phyloP scores from a whole-genome alignment of 1,139 yeast species.

The Hemisphaericaspora xylanilytica region DNA sequence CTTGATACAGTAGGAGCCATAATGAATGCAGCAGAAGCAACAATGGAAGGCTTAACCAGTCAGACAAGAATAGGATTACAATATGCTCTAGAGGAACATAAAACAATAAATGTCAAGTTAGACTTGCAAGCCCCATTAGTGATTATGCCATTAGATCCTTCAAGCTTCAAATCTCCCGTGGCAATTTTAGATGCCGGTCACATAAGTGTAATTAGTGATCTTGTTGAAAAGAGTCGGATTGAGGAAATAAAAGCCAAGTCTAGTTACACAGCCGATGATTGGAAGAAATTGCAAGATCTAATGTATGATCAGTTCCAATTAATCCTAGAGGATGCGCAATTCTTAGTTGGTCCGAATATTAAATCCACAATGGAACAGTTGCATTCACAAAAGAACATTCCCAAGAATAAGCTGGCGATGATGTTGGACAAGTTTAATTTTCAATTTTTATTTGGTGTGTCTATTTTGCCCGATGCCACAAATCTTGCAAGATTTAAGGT shows the following conservation, averaged over 20 bases:
- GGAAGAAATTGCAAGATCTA: conserved; percentile 65
- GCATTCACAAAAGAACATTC: conserved; percentile 42
- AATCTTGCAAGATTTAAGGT: conserved; percentile 71
- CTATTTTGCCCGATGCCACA: conserved; percentile 79
- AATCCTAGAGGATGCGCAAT: conserved; percentile 80
- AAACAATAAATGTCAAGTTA: conserved; percentile 77
- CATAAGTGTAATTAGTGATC: conserved; percentile 75
- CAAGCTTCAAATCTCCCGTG: conserved; percentile 80
- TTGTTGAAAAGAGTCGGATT: conserved; percentile 69
- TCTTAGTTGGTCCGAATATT: conserved; percentile 81
- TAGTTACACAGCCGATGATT: conserved; percentile 69
- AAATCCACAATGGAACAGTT: conserved; percentile 72
- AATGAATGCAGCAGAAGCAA: conserved; percentile 92
- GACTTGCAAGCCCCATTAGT: conserved; percentile 94
- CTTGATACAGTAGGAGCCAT: conserved; percentile 88
- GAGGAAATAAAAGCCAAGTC: conserved; percentile 70
- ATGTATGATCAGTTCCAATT: conserved; percentile 89
- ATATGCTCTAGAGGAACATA: conserved; percentile 91
- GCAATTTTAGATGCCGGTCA: conserved; percentile 96
- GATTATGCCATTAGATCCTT: conserved; percentile 82
- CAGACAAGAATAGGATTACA: conserved; percentile 93
- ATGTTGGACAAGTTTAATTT: conserved; percentile 77
- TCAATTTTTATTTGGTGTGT: conserved; percentile 70
- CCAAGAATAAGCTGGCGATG: conserved; percentile 39
- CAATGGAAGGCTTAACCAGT: conserved; percentile 84